Conservation (phyloP, 208 protist genomes). For the Crithidia thermophila region DNA sequence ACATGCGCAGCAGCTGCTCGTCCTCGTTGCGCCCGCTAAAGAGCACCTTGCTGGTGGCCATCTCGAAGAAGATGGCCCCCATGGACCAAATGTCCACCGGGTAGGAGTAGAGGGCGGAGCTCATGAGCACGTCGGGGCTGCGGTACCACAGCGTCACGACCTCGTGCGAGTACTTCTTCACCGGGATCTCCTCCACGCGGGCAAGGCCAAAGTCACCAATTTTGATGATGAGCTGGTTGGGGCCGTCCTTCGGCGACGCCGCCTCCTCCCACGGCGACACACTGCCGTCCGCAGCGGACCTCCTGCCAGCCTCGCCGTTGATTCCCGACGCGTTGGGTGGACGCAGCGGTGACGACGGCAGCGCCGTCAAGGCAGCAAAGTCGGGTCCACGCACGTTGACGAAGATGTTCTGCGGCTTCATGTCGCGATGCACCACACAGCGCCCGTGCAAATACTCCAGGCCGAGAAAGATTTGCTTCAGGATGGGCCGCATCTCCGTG, state of each 20-base stretch:
- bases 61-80: slow-evolving; percentile 95
- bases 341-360: slow-evolving; percentile 6
- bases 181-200: slow-evolving; percentile 87
- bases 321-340: not conserved
- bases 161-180: slow-evolving; percentile 93
- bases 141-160: slow-evolving; percentile 96
- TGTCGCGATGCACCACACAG: slow-evolving; percentile 89
- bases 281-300: not conserved
- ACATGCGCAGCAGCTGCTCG: slow-evolving; percentile 91
- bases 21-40: slow-evolving; percentile 87
- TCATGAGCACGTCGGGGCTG: slow-evolving; percentile 92
- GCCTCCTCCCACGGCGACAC: slow-evolving; percentile 14
- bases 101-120: slow-evolving; percentile 76
- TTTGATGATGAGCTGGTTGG: slow-evolving; percentile 63
- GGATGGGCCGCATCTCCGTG: slow-evolving; percentile 56
- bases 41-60: slow-evolving; percentile 87
- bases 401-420: slow-evolving; percentile 94
- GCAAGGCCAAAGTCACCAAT: slow-evolving; percentile 92
- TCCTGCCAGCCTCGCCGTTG: slow-evolving; percentile 1
- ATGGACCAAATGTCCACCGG: slow-evolving; percentile 94
- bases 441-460: slow-evolving; percentile 76
- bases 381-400: slow-evolving; percentile 52
- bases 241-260: not conserved
- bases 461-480: slow-evolving; percentile 82
- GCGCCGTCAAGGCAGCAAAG: slow-evolving; percentile 31